Base-by-base conservation (phyloP, 768 basidiomycete genomes). In the Tricholoma bakamatsutake region DNA sequence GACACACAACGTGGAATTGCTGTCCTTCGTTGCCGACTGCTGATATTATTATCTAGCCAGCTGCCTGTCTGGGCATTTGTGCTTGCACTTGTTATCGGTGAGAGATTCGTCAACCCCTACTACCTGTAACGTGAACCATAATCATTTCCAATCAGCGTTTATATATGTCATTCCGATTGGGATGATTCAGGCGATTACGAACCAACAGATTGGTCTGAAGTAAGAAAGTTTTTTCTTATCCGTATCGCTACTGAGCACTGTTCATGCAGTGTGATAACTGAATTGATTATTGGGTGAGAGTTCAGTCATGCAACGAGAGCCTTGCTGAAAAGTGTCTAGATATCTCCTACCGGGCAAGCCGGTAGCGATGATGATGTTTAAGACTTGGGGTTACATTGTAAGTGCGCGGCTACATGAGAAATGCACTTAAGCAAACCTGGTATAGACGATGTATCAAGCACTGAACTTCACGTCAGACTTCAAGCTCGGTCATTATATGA, bases 301-400 rank as follows among this genome's bases (percentile, higher is more conserved):
- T 13, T 3, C 10, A 3, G 13, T 9, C 34, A 9, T 35, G 13
- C 9, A 9, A 35, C 10, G 3, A 35, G 34, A 35, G 34, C 34
- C 34, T 35, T 9, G 34, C 34, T 35, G 9, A 35, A 8, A 3
- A 35, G 34, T 35, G 34, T 35, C 34, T 35, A 35, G 34, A 35
- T 91, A 90, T 62, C 81, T 79, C 24, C 77, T 89, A 40, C 91
- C 90, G 11, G 90, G 91, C 2, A 80, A 80, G 13, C 88, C 90
- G 5, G 67, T 91, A 54, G 89, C 90, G 0, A 88, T 83, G 78
- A 90, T 92, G 89, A 73, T 91, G 74, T 90, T 90, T 79, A 91
- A 89, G 80, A 87, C 86, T 0, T 89, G 78, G 77, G 88, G 89
- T 31, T 89, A 88, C 62, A 84, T 86, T 55, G 84, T 81, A 50